Evolutionary conservation across 225 moss, liverwort and hornwort species (phyloP), one percentile per base, ranked within the genome.

Genomic region (Physcomitrellopsis africana): DNA sequence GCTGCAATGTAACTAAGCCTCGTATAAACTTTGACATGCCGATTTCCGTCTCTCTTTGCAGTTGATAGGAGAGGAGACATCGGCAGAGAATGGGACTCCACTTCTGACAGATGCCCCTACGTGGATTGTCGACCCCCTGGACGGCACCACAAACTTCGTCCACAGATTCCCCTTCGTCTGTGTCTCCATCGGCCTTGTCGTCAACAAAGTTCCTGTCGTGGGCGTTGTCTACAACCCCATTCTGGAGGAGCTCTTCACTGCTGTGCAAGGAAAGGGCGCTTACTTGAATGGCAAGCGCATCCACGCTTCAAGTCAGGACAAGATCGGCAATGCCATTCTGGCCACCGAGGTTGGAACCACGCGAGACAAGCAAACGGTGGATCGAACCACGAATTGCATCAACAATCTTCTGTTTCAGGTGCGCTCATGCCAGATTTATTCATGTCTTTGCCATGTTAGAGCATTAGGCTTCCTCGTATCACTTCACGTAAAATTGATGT

Each of bases 101-200:
- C 14, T 23, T 44, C 53, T 99, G 43, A 90, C 89, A 1, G 90
- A 99, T 47, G 92, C 82, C 8, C 92, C 95, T 0, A 99, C 99
- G 20, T 99, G 99, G 99, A 88, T 99, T 17, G 87, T 99, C 53
- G 99, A 99, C 63, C 99, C 99, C 0, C 71, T 99, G 44, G 99
- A 99, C 8, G 99, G 99, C 3, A 99, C 99, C 11, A 99, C 99
- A 59, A 99, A 99, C 59, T 99, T 99, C 41, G 99, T 99, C 44
- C 99, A 99, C 86, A 83, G 90, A 54, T 99, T 87, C 61, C 99
- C 99, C 1, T 99, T 95, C 27, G 99, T 99, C 19, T 95, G 99
- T 52, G 99, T 99, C 15, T 93, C 92, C 16, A 91, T 95, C 8
- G 95, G 86, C 46, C 89, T 99, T 0, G 82, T 91, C 48, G 73